Base-by-base conservation (phyloP, 768 basidiomycete genomes). In the Termitomyces sp. region DNA sequence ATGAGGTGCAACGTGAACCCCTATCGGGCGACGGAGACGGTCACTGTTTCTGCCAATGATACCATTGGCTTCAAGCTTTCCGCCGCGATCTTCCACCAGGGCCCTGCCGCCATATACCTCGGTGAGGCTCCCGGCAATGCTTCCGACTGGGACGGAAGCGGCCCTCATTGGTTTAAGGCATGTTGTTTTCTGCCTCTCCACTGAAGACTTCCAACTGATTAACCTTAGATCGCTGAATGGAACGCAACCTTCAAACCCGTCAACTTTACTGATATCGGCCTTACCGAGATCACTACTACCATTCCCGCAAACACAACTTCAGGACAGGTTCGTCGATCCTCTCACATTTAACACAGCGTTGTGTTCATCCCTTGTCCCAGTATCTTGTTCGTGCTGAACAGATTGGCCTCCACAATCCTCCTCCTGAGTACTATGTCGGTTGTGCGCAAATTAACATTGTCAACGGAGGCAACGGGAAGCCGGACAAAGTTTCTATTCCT, bases 391-490 rank as follows among this genome's bases (percentile, higher is more conserved):
- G 77, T 41, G 68, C 74, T 50, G 79, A 80, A 59, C 73, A 75
- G 41, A 74, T 77, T 51, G 78, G 73, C 49, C 69, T 79, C 28
- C 79, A 79, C 62, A 69, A 72, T 44, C 41, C 56, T 70, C 67
- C 76, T n/a, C 74, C 79, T 35, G 77, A 80, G 62, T 75, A 70
- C 61, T 79, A 77, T 69, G 70, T 78, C 60, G 74, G 75, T 48
- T 79, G 77, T 57, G 78, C 71, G 4, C 78, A 79, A 57, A 71
- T 79, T 63, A 71, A 68, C 41, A 67, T 79, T 47, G 72, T 72
- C 5, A 69, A 72, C 32, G 77, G 78, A 23, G 78, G 78, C 12
- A 70, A 64, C 56, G 77, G 75, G 6, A 76, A 64, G 48, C 78
- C 78, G 6, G 61, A 73, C 16, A 78, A 75, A 53, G 77, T 77